These are phyloP conservation scores for Symmetrospora coprosmae DNA, from an alignment of 768 basidiomycete genomes.

Conservation along the genomic window DNA sequence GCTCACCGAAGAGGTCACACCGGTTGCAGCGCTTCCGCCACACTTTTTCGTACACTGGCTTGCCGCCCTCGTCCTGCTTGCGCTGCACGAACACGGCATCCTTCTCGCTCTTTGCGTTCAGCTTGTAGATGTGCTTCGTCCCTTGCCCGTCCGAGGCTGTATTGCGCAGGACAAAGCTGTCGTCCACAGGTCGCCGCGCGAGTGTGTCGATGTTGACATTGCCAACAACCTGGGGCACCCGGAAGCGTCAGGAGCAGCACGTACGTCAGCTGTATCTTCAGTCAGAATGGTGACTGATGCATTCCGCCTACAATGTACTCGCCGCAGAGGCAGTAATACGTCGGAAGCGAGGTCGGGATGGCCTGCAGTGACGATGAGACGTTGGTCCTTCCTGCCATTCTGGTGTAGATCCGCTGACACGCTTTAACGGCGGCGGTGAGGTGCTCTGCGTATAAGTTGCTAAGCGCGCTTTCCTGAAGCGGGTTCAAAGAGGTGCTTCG, in stretches of 20 bases:
- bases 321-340: constrained; percentile 18
- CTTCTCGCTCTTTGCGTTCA: constrained; percentile 7
- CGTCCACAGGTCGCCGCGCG: constrained; percentile 1
- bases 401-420: too few species aligned
- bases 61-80: background rate
- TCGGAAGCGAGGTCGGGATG: constrained; percentile 4
- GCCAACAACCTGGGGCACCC: constrained; percentile 1
- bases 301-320: constrained; percentile 3
- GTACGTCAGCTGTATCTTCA: background rate
- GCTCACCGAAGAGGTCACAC: constrained; percentile 12
- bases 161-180: constrained; percentile 7
- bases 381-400: too few species aligned
- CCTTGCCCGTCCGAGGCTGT: constrained; percentile 1
- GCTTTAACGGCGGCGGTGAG: too few species aligned
- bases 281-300: background rate
- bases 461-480: too few species aligned
- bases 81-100: constrained; percentile 4
- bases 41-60: constrained; percentile 1
- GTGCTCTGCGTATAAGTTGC: too few species aligned
- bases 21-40: constrained; percentile 14
- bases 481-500: too few species aligned
- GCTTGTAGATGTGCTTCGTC: constrained; percentile 14
- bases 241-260: background rate
- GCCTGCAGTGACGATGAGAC: background rate
- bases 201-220: constrained; percentile 6